Base-by-base conservation (phyloP, 1,284 basidiomycete species). In the Rhodotorula sp. region DNA sequence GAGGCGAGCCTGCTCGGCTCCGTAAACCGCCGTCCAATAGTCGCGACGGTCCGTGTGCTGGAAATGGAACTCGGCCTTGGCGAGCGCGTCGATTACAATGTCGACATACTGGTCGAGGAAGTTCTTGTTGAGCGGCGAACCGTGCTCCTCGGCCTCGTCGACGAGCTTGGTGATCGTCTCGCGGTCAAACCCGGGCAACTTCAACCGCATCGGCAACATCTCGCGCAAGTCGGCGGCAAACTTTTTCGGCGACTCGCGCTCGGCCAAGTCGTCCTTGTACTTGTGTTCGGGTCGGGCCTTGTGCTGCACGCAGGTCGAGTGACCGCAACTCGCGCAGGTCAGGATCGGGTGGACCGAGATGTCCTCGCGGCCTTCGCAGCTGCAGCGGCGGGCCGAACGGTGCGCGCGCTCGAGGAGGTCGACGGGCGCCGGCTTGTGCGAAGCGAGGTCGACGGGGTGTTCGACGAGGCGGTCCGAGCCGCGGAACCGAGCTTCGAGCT, bases 251-350 rank as follows among this genome's bases (percentile, higher is more conserved):
- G 85, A 83, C 12, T 91, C 80, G 14, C 83, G 79, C 43, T 76
- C 62, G 58, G 77, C 77, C 14, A 76, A 67, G 50, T 73, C 91
- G 83, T 4, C 82, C 47, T 81, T 79, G 74, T 88, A 88, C 73
- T 89, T 89, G 80, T 97, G 94, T 75, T 93, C 89, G 0, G 95
- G 95, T 68, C 92, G 88, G 34, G 93, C 93, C 56, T 91, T 91
- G 79, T 94, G 97, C 75, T 88, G 88, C 73, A 86, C 86, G 82
- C 94, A 97, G 31, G 90, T 89, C 15, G 92, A 87, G 23, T 88
- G 87, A 19, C 86, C 87, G 78, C 94, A 97, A 67, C 90, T 89
- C 15, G 80, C 72, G 80, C 94, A 97, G 21, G 85, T 86, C 64
- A 87, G 85, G 52, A 97, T 84, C 26, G 86, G 83, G n/a, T 88